Evolutionary conservation across 108 stramenopile species (phyloP), one percentile per base, ranked within the genome.

Genomic region (Aurantiochytrium sp.): DNA sequence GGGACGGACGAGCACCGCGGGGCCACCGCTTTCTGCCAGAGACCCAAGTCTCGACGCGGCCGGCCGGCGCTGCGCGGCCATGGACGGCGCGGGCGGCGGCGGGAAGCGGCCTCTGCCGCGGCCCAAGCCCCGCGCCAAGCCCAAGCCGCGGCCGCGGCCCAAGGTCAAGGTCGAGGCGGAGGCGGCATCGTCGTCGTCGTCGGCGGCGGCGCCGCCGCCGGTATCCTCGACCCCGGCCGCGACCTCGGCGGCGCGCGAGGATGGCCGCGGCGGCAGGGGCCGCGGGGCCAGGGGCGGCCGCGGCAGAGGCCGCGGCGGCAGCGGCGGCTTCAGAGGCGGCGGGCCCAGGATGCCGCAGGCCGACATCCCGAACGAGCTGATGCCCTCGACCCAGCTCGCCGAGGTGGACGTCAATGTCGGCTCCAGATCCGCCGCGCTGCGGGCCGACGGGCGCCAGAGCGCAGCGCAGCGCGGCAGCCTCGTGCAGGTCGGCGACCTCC

Each of bases 311-410:
- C 41, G 69, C 42, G 69, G 69, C 69, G 10, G 69, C 6, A 21
- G 69, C 69, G 69, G 69, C 42, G 69, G 24, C 41, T 4, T 4
- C 32, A 15, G 55, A 32, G 55, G 55, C 8, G 10, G 55, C 55
- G 55, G 55, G 55, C 55, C 10, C 55, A n/a, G n/a, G n/a, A 59
- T 59, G 55, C 55, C 55, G 32, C 55, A 59, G 55, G 55, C 17
- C 32, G 55, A 59, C 55, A 59, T 59, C 55, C 55, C 55, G 10
- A 59, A n/a, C 55, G 10, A 59, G 32, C 55, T 59, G 10, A 59
- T 59, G 55, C 55, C 55, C 55, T 59, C 55, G 55, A 59, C 55
- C 5, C 55, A 59, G 55, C 55, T 59, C 55, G 55, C 55, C 31
- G 55, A 59, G 6, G 55, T 59, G 5, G 55, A 59, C 10, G 31